Conservation (phyloP, 2,329 filamentous ascomycete genomes). For the Fusarium camptoceras region DNA sequence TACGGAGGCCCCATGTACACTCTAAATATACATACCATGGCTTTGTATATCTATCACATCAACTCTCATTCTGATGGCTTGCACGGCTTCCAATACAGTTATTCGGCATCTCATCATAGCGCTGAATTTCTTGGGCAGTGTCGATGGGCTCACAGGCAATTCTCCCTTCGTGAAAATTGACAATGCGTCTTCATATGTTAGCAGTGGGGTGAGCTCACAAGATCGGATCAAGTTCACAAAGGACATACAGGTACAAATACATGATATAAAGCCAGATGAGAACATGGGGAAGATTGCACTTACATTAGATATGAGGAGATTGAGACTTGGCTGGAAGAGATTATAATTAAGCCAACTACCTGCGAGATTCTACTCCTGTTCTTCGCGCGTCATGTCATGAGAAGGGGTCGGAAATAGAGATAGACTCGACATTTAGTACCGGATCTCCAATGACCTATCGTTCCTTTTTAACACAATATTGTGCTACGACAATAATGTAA, state of each 20-base stretch:
- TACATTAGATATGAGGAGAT: rapidly evolving
- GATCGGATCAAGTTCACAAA: neutral
- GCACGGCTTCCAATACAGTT: neutral
- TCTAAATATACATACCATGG: neutral
- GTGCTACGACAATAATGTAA: too few relatives aligned
- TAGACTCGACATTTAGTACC: too few relatives aligned
- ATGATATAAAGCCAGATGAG: too few relatives aligned
- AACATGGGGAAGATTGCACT: too few relatives aligned
- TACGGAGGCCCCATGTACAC: neutral
- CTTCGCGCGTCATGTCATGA: rapidly evolving
- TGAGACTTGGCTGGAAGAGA: too few relatives aligned
- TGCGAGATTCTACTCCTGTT: too few relatives aligned
- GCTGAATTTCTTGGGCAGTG: neutral
- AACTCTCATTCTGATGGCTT: neutral
- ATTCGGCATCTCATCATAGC: neutral
- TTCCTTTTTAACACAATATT: too few relatives aligned
- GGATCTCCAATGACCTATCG: too few relatives aligned
- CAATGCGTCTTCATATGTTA: rapidly evolving
- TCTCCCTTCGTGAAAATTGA: neutral
- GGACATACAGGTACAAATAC: neutral
- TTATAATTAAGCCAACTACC: too few relatives aligned
- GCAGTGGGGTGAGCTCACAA: neutral
- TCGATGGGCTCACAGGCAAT: neutral
- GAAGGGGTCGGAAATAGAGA: rapidly evolving
- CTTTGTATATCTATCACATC: neutral